Evolutionary conservation across 2,329 filamentous ascomycete genomes (phyloP).

Genomic region (Phaeosphaeriaceae sp.): DNA sequence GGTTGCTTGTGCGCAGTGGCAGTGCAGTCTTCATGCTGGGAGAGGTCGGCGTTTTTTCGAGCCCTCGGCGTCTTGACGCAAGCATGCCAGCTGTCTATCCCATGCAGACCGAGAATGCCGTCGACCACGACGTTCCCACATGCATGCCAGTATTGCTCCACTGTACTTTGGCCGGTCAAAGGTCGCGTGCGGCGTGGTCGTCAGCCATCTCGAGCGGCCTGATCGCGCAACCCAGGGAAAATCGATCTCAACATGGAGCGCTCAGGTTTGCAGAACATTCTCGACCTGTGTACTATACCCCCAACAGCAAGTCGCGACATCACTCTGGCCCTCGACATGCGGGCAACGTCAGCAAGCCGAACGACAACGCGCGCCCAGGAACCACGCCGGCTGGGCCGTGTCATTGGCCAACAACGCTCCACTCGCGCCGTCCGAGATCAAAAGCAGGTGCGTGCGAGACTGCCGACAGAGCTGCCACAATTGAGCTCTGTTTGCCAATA

Average conservation of each 20-base stretch:
- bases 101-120: background rate
- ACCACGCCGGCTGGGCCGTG: background rate
- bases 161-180: background rate
- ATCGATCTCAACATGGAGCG: background rate
- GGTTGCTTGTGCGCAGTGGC: background rate
- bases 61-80: background rate
- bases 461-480: no score
- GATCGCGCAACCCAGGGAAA: background rate
- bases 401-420: conserved; percentile 7
- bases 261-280: conserved; percentile 5
- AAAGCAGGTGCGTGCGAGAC: no score
- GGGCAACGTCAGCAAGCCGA: conserved; percentile 14
- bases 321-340: conserved; percentile 1
- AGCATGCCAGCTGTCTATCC: background rate
- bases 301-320: background rate
- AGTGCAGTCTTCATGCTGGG: background rate
- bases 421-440: no score
- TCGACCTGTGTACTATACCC: conserved; percentile 4
- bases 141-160: conserved; percentile 6
- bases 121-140: conserved; percentile 1
- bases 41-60: background rate
- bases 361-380: conserved; percentile 2
- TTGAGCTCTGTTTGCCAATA: no score
- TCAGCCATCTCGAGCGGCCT: background rate
- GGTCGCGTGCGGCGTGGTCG: conserved; percentile 1